A percentile compares a stretch with the other conserved stretches of the same genome.
Evolutionary conservation across 192 early-diverging fungal genomes (phyloP).

Genomic region (Coemansia sp.): DNA sequence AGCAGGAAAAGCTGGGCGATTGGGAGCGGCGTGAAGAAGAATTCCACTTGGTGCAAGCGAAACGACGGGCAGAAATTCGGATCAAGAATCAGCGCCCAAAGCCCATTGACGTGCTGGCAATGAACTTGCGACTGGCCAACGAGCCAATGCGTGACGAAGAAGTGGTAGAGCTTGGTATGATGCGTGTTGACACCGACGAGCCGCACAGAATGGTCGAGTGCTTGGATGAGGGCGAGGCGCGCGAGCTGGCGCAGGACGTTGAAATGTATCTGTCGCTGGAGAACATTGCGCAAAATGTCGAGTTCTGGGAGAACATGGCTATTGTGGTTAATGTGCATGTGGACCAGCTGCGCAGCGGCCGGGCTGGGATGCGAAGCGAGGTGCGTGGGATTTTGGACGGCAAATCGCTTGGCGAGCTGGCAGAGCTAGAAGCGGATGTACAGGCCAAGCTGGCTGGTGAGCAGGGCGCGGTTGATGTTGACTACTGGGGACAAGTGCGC

Average conservation of each 20-base stretch:
- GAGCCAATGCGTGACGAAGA: slow-evolving; percentile 71
- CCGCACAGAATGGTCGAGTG: slow-evolving; percentile 78
- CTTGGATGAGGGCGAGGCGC: slow-evolving; percentile 63
- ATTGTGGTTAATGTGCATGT: slow-evolving; percentile 76
- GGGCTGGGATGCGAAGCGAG: slow-evolving; percentile 35
- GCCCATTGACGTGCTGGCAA: slow-evolving; percentile 90
- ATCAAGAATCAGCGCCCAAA: slow-evolving; percentile 84
- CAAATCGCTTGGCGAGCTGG: slow-evolving; percentile 76
- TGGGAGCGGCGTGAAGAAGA: slow-evolving; percentile 93
- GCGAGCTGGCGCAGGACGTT: slow-evolving; percentile 85
- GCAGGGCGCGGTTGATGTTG: slow-evolving; percentile 77
- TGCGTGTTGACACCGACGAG: slow-evolving; percentile 78
- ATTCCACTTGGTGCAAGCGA: slow-evolving; percentile 91
- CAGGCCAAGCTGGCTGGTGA: slow-evolving; percentile 64
- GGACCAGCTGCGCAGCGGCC: slow-evolving; percentile 7
- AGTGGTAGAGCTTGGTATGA: slow-evolving; percentile 64
- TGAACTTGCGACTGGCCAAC: slow-evolving; percentile 80
- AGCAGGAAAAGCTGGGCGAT: slow-evolving; percentile 88
- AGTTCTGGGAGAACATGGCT: slow-evolving; percentile 87
- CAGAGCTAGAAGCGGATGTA: slow-evolving; percentile 73
- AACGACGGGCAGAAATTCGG: slow-evolving; percentile 87
- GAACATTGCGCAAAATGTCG: slow-evolving; percentile 66
- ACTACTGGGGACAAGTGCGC: slow-evolving; percentile 91
- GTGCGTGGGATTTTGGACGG: slow-evolving; percentile 67
- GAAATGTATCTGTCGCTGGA: slow-evolving; percentile 86